These are phyloP conservation scores for Circinella minor DNA, from an alignment of 371 early-diverging fungal genomes.

Conservation along the genomic window DNA sequence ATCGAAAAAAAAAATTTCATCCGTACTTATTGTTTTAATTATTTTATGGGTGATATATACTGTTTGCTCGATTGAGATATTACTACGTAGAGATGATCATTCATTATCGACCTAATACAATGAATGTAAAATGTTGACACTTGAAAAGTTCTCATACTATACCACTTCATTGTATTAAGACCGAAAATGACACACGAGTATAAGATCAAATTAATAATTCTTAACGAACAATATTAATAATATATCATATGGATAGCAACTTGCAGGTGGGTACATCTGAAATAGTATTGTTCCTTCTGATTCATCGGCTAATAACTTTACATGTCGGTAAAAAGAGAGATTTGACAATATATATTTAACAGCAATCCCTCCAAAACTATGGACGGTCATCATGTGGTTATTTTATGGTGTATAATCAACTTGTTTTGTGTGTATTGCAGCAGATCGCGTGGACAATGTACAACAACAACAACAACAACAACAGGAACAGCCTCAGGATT, in stretches of 20 bases:
- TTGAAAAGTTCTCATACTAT: conserved; percentile 90
- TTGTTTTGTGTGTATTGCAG: too few species aligned
- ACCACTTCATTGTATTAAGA: conserved; percentile 84
- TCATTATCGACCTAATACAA: conserved; percentile 65
- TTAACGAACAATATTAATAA: neutral
- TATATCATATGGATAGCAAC: conserved; percentile 71
- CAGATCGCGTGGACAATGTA: too few species aligned
- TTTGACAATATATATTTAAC: too few species aligned
- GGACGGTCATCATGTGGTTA: too few species aligned
- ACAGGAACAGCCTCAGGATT: neutral
- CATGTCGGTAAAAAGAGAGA: too few species aligned
- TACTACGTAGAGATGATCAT: too few species aligned
- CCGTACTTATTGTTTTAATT: conserved; percentile 87
- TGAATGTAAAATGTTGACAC: conserved; percentile 84
- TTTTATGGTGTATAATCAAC: too few species aligned
- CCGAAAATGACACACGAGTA: conserved; percentile 61
- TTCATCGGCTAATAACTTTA: too few species aligned
- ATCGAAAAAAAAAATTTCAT: conserved; percentile 44
- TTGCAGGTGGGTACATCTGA: conserved; percentile 94
- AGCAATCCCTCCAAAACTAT: too few species aligned
- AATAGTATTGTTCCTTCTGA: conserved; percentile 84
- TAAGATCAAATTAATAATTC: conserved; percentile 40
- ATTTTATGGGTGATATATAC: conserved; percentile 97
- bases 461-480: too few species aligned
- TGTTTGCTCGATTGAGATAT: conserved; percentile 81